phyloP scores from a whole-genome alignment of 805 yeast genomes.

The Lachancea kluyveri region DNA sequence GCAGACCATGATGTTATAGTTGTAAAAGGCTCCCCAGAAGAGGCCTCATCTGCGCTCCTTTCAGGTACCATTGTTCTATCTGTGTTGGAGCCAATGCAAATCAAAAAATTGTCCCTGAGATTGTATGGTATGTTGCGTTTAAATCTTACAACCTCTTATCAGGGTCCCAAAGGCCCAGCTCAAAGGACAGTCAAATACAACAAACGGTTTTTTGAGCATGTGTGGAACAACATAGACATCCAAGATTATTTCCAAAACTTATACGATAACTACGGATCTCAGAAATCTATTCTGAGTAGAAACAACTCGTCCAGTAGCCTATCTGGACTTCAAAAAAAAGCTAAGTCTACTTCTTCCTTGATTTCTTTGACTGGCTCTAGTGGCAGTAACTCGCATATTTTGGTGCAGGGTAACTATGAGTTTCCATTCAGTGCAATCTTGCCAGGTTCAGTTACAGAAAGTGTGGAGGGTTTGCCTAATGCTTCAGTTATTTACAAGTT shows the following conservation, averaged over 20 bases:
- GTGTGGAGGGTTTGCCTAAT: constrained; percentile 84
- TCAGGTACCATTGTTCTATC: constrained; percentile 75
- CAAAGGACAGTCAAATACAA: constrained; percentile 48
- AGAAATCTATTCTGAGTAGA: constrained; percentile 13
- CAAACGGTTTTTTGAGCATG: constrained; percentile 63
- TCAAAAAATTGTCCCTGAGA: constrained; percentile 58
- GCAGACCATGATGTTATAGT: constrained; percentile 74
- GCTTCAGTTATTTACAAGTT: constrained; percentile 67
- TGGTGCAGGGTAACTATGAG: constrained; percentile 76
- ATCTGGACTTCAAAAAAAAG: constrained; percentile 23
- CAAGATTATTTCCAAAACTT: constrained; percentile 34
- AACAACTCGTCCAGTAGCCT: constrained; percentile 18
- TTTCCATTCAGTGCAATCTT: constrained; percentile 81
- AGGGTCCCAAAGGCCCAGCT: constrained; percentile 39
- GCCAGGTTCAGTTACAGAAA: constrained; percentile 82
- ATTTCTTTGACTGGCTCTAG: constrained; percentile 24
- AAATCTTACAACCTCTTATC: constrained; percentile 53
- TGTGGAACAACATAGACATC: constrained; percentile 67
- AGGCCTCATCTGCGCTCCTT: constrained; percentile 70
- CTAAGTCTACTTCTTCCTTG: constrained; percentile 32
- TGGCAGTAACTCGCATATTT: constrained; percentile 31
- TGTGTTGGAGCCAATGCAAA: constrained; percentile 64
- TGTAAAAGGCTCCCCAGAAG: constrained; percentile 69
- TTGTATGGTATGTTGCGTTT: constrained; percentile 62
- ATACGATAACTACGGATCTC: constrained; percentile 19